Evolutionary conservation across 345 rosid species (phyloP).

Genomic region (Moricandia moricandioides): DNA sequence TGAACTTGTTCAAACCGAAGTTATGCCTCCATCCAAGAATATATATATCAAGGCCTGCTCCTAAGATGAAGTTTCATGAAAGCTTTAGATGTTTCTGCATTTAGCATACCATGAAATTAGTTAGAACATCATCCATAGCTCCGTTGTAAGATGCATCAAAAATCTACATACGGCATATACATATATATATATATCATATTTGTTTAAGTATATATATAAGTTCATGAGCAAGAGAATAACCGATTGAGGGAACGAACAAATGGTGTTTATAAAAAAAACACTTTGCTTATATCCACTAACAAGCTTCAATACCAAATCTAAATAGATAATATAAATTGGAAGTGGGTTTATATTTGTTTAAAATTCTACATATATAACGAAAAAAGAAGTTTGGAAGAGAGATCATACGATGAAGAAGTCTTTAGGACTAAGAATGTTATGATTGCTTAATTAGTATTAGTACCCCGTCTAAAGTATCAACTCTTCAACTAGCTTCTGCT

Average conservation of each 20-base stretch:
- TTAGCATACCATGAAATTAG: neutral
- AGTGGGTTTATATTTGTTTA: neutral
- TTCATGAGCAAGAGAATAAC: neutral
- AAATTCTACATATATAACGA: neutral
- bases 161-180: neutral
- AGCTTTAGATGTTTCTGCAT: slow-evolving; percentile 11
- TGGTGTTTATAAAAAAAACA: neutral
- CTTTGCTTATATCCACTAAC: neutral
- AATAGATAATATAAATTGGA: neutral
- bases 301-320: slow-evolving; percentile 11
- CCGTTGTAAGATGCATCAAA: neutral
- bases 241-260: neutral
- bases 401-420: slow-evolving; percentile 25
- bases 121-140: neutral
- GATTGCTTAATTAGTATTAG: neutral
- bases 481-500: slow-evolving; percentile 42
- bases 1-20: slow-evolving; percentile 14
- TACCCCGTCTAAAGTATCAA: slow-evolving; percentile 29
- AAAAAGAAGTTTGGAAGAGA: slow-evolving; percentile 3
- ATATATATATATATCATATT: neutral
- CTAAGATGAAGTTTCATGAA: neutral
- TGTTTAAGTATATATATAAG: neutral
- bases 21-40: slow-evolving; percentile 1
- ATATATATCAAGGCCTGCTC: neutral
- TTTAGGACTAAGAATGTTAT: neutral